Base-by-base conservation (phyloP, 345 rosid species). In the Geranium brycei region DNA sequence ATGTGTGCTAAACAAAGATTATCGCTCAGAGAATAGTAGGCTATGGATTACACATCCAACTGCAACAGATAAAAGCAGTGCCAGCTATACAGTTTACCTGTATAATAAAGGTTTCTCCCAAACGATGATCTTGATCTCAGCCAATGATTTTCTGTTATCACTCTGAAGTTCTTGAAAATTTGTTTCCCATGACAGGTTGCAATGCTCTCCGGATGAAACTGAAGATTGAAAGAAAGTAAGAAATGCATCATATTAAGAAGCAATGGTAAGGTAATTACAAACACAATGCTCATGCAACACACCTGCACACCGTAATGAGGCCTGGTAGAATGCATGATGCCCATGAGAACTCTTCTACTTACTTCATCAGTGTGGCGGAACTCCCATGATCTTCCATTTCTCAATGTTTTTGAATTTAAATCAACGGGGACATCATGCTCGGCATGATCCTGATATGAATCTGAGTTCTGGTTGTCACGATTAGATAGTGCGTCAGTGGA, bases 231-330 rank as follows among this genome's bases (percentile, higher is more conserved):
- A 63, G 65, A 61, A 68, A 73, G 66, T 74, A 66, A 81, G 70
- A 53, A 59, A 69, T 63, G 68, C 19, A 32, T 53, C 41, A 66
- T 14, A 51, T 1, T 28, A 17, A 62, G 68, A 53, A 61, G 47
- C 60, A 59, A 66, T 64, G 12, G 14, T 28, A 5, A 47, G 16
- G 17, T 38, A 32, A 64, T 10, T 11, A 65, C 47, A 58, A 57
- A 57, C 10, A 28, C 32, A 63, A 60, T 19, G 31, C 66, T 28
- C 63, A 56, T 17, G 59, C 17, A 58, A 69, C 74, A 69, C 71
- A 92, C 98, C 96, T 92, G 98, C 65, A 92, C 80, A 61, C 98
- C 97, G 69, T 83, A 92, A 74, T 92, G 98, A 60, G 98, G 98
- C 74, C 91, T 73, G 17, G 84, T 75, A 73, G 90, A 78, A 73